Evolutionary conservation across 202 grass and related monocot species (phyloP), one percentile per base, ranked within the genome.

Genomic region (Hordeum pubiflorum): DNA sequence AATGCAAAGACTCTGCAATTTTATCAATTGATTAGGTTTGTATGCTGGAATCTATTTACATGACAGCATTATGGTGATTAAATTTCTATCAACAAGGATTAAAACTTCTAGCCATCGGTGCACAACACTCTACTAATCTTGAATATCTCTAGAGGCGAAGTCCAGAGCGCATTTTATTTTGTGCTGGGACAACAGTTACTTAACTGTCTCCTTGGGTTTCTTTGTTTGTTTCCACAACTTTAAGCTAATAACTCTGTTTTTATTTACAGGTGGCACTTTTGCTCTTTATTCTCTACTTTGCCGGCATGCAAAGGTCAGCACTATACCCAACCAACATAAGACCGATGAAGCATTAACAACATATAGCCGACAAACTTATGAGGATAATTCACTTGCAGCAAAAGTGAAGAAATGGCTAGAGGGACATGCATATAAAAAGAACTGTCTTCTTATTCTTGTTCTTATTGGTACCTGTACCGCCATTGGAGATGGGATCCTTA

Each of bases 231-330:
- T 81, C 32, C 33, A 41, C 36, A 81, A 43, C 44, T 70, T 79
- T 38, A 21, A 82, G 46, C 38, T 31, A 73, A 75, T 55, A 58
- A 33, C 9, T 59, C 60, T 38, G n/a, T 62, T 26, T 48, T 6
- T 48, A 48, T 74, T 74, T 72, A 69, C 83, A 97, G 89, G 94
- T 78, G 94, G 94, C 58, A 97, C 94, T 41, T 97, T 97, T 87
- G 94, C 94, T 52, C 94, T 97, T 66, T 97, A 97, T 88, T 97
- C 94, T 71, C 75, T 97, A 70, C 87, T 97, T 79, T 97, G 94
- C 81, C 94, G 94, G 66, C 91, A 97, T 75, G 91, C 91, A 40
- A 97, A 93, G 82, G 79, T 97, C 87, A 97, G 79, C 85, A 97
- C 91, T 76, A 93, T 97, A 79, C 94, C 94, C 69, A 97, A 97